These are phyloP conservation scores for Halophytophthora polymorphica DNA, from an alignment of 352 stramenopile genomes.

Conservation along the genomic window DNA sequence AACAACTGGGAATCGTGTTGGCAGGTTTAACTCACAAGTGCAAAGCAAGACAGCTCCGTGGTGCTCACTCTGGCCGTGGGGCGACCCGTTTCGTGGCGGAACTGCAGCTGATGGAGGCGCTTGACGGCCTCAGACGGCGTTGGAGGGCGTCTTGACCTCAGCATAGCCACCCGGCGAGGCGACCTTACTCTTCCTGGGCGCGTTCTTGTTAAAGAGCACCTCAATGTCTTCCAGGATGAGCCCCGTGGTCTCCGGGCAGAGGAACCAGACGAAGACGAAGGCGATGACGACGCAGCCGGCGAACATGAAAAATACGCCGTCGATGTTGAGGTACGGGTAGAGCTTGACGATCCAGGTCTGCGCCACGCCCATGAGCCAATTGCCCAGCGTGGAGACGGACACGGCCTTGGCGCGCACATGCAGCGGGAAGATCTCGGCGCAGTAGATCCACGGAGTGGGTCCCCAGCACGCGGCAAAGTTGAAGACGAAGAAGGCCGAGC, in stretches of 20 bases:
- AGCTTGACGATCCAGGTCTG: constrained; percentile 22
- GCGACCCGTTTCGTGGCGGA: not conserved
- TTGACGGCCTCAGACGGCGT: not conserved
- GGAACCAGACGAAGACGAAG: constrained; percentile 19
- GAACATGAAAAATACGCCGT: constrained; percentile 39
- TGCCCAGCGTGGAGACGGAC: constrained; percentile 20
- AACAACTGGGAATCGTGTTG: too few species aligned
- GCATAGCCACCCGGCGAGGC: constrained; percentile 9
- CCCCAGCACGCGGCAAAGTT: constrained; percentile 28
- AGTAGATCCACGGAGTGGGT: constrained; percentile 29
- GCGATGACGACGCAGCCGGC: constrained; percentile 14
- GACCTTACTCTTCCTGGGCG: constrained; percentile 3
- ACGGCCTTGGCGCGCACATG: constrained; percentile 26
- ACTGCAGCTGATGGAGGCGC: not conserved
- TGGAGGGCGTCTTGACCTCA: constrained; percentile 1
- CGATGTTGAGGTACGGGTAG: constrained; percentile 20
- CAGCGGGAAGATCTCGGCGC: constrained; percentile 26
- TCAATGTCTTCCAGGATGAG: constrained; percentile 16
- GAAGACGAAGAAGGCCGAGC: constrained; percentile 19
- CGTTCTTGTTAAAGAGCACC: constrained; percentile 12
- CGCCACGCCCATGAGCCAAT: constrained; percentile 16
- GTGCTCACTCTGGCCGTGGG: not conserved
- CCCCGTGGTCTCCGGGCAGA: constrained; percentile 17
- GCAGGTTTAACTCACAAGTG: too few species aligned
- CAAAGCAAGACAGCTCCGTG: too few species aligned